Percentiles rank a stretch among this genome's conserved stretches.
These are phyloP conservation scores for Fraxinus anomala DNA, from an alignment of 257 asterid species.

Conservation along the genomic window DNA sequence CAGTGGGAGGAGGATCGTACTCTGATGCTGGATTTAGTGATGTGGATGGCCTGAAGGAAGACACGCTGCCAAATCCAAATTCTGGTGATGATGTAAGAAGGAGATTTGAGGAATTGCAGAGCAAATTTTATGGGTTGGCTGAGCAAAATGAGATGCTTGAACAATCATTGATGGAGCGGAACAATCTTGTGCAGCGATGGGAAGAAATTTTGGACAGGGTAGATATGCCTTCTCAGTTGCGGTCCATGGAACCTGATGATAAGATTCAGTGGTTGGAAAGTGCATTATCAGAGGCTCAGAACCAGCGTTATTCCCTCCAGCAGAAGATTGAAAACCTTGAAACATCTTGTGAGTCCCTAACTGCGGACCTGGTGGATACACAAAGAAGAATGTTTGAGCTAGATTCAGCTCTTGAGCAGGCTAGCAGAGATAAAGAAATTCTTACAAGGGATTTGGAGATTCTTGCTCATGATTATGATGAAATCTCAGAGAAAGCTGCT, in stretches of 20 bases:
- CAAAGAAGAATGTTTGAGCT: slow-evolving; percentile 58
- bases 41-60: slow-evolving; percentile 68
- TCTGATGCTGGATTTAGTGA: slow-evolving; percentile 65
- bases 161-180: slow-evolving; percentile 90
- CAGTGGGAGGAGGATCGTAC: slow-evolving; percentile 56
- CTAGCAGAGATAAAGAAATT: slow-evolving; percentile 59
- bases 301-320: slow-evolving; percentile 68
- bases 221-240: slow-evolving; percentile 76
- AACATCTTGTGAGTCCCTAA: slow-evolving; percentile 53
- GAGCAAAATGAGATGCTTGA: slow-evolving; percentile 99
- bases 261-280: slow-evolving; percentile 78
- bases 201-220: slow-evolving; percentile 74
- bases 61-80: slow-evolving; percentile 47
- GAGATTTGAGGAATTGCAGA: slow-evolving; percentile 82
- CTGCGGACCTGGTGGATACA: slow-evolving; percentile 66
- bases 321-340: slow-evolving; percentile 69
- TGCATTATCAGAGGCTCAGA: slow-evolving; percentile 69
- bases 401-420: slow-evolving; percentile 57
- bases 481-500: slow-evolving; percentile 42
- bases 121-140: slow-evolving; percentile 85
- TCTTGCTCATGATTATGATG: slow-evolving; percentile 49
- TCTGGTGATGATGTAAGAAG: slow-evolving; percentile 63
- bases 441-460: slow-evolving; percentile 61
- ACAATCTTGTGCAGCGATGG: slow-evolving; percentile 86
- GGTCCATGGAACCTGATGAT: slow-evolving; percentile 82